phyloP scores from a whole-genome alignment of 2,329 filamentous ascomycete genomes.

The Dactylellina haptotyla region DNA sequence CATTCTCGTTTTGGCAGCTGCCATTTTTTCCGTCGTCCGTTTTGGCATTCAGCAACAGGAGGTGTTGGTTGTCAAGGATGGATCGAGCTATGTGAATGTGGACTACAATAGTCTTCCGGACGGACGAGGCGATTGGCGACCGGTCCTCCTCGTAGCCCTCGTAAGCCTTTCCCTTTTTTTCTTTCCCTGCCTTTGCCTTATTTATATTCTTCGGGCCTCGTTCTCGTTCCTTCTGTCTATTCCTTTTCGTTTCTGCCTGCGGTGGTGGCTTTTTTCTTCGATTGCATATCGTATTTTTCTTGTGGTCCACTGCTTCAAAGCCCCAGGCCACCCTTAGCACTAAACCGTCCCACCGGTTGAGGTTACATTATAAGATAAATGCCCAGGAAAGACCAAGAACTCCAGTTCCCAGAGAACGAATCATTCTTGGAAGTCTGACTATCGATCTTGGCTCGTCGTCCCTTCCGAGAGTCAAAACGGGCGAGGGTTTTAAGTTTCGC shows the following conservation, averaged over 20 bases:
- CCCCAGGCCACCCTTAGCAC: neutral
- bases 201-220: neutral
- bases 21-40: slow-evolving; percentile 48
- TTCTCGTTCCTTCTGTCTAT: neutral
- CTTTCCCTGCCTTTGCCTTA: slow-evolving; percentile 1
- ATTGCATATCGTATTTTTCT: neutral
- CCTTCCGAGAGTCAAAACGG: slow-evolving; percentile 18
- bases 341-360: slow-evolving; percentile 22
- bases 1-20: slow-evolving; percentile 53
- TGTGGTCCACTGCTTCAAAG: neutral
- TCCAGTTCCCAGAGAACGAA: neutral
- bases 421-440: slow-evolving; percentile 1
- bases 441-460: slow-evolving; percentile 1
- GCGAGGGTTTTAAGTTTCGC: slow-evolving; percentile 18
- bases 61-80: slow-evolving; percentile 47
- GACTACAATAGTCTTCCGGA: slow-evolving; percentile 52
- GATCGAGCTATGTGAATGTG: slow-evolving; percentile 26
- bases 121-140: slow-evolving; percentile 52
- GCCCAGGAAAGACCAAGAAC: slow-evolving; percentile 31
- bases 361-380: slow-evolving; percentile 33
- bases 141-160: slow-evolving; percentile 42
- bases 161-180: slow-evolving; percentile 22
- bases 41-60: slow-evolving; percentile 51
- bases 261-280: neutral
- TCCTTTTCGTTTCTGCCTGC: slow-evolving; percentile 7